Evolutionary conservation across 2,329 filamentous ascomycete genomes (phyloP).

Genomic region (Clarireedia monteithiana): DNA sequence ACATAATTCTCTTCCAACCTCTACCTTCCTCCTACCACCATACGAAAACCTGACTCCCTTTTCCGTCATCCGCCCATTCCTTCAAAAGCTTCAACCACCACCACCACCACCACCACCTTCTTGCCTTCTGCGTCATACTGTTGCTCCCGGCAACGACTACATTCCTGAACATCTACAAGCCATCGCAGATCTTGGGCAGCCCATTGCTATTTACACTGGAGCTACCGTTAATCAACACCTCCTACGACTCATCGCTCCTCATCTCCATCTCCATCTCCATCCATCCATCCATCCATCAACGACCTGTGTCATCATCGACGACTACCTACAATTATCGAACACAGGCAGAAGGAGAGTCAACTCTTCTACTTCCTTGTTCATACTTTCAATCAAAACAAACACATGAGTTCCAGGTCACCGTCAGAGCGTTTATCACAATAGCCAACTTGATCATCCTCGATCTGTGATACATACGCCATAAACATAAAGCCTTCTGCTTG

Average conservation of each 20-base stretch:
- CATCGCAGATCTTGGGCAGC: conserved; percentile 7
- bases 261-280: too few relatives aligned
- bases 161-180: conserved; percentile 10
- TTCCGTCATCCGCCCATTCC: conserved; percentile 11
- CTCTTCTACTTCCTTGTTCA: conserved; percentile 39
- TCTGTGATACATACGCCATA: conserved; percentile 8
- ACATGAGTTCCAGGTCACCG: conserved; percentile 35
- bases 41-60: conserved; percentile 5
- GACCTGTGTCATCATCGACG: not conserved
- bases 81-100: conserved; percentile 5
- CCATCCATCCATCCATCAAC: too few relatives aligned
- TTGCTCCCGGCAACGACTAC: conserved; percentile 18
- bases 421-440: conserved; percentile 32
- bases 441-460: conserved; percentile 25
- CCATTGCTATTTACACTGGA: conserved; percentile 4
- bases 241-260: not conserved
- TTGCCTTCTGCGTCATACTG: conserved; percentile 20
- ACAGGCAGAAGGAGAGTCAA: conserved; percentile 38
- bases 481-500: conserved; percentile 6
- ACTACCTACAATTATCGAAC: conserved; percentile 2
- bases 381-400: conserved; percentile 30
- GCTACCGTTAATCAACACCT: not conserved
- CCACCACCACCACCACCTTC: not conserved
- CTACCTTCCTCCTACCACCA: conserved; percentile 5
- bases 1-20: conserved; percentile 22